Percentiles rank a stretch among this genome's conserved stretches.
These are phyloP conservation scores for Eucalyptus erythrocorys DNA, from an alignment of 345 rosid genomes.

Conservation along the genomic window DNA sequence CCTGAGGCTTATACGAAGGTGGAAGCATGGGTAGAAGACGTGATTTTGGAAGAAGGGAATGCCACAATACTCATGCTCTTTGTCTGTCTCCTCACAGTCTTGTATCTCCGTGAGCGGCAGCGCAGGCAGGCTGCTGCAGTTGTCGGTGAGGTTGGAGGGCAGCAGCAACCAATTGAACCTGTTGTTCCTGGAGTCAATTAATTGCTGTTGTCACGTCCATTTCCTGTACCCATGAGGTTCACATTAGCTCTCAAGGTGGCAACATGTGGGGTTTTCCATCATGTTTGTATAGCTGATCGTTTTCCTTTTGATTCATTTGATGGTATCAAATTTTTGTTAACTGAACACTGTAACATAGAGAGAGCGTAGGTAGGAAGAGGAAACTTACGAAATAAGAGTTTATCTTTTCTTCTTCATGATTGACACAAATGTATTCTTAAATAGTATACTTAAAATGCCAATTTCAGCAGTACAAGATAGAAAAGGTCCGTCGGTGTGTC, in stretches of 20 bases:
- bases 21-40: slow-evolving; percentile 82
- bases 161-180: not conserved
- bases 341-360: not conserved
- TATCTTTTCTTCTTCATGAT: not conserved
- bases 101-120: slow-evolving; percentile 81
- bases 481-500: not conserved
- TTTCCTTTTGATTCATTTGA: not conserved
- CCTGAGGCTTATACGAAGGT: slow-evolving; percentile 84
- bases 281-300: not conserved
- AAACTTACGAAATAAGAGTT: not conserved
- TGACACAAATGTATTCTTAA: not conserved
- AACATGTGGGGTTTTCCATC: not conserved
- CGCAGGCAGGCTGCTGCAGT: slow-evolving; percentile 46
- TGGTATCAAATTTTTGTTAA: not conserved
- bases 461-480: not conserved
- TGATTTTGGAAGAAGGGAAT: slow-evolving; percentile 91
- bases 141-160: not conserved
- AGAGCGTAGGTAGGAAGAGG: not conserved
- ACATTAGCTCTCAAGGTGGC: not conserved
- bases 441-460: not conserved
- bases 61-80: slow-evolving; percentile 82
- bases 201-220: not conserved
- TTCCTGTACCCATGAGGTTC: not conserved
- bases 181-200: not conserved
- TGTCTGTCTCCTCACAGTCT: slow-evolving; percentile 76